These are phyloP conservation scores for Cyclostephanos invisitatus DNA, from an alignment of 108 stramenopile genomes.

Conservation along the genomic window DNA sequence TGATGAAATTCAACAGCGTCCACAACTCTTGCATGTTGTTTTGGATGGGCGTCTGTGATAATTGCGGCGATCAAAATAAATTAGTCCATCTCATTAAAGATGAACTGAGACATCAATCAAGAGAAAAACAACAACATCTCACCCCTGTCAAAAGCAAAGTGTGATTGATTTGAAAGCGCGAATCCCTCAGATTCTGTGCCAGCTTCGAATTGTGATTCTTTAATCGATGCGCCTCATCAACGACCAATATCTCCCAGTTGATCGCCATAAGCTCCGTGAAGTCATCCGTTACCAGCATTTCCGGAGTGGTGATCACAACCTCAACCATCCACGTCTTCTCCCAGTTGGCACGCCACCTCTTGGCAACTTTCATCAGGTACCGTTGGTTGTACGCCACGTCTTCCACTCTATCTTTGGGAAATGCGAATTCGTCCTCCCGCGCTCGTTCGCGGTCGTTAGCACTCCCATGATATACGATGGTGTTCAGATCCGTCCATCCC, in stretches of 20 bases:
- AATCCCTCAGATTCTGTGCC: slow-evolving; percentile 79
- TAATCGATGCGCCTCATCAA: slow-evolving; percentile 98
- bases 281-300: slow-evolving; percentile 87
- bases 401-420: slow-evolving; percentile 59
- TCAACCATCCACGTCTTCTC: slow-evolving; percentile 83
- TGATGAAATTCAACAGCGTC: slow-evolving; percentile 90
- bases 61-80: background rate
- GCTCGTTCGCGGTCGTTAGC: slow-evolving; percentile 75
- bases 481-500: slow-evolving; percentile 93
- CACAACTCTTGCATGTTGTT: slow-evolving; percentile 89
- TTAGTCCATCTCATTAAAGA: background rate
- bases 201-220: slow-evolving; percentile 95
- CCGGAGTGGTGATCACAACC: slow-evolving; percentile 91
- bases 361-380: slow-evolving; percentile 60
- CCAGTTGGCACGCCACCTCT: slow-evolving; percentile 33
- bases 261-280: slow-evolving; percentile 72
- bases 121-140: background rate
- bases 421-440: slow-evolving; percentile 85
- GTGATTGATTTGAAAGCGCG: slow-evolving; percentile 69
- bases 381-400: slow-evolving; percentile 59
- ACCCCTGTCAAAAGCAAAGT: slow-evolving; percentile 89
- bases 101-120: background rate
- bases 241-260: slow-evolving; percentile 87
- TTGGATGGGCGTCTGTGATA: slow-evolving; percentile 54
- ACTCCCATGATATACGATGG: slow-evolving; percentile 93